Base-by-base conservation (phyloP, 345 rosid genomes). In the Hypericum perforatum region DNA sequence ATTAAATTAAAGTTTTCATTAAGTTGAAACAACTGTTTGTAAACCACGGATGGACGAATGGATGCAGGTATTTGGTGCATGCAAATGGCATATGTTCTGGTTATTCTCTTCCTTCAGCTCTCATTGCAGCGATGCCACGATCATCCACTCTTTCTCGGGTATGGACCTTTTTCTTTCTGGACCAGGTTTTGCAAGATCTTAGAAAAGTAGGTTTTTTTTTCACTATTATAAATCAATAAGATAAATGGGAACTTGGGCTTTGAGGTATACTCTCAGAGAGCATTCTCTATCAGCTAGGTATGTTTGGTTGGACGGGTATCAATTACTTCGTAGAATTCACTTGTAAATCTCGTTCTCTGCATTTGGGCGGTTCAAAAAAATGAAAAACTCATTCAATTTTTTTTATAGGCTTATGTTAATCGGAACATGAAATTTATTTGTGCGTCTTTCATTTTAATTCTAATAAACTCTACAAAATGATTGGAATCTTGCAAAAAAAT, bases 11-110 rank as follows among this genome's bases (percentile, higher is more conserved):
- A 37, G 5, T 11, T 1, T 9, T 49, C 9, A 5, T 16, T 16
- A 0, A 6, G 38, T 3, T 16, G 2, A 3, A 8, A 9, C 38
- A 49, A 6, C 11, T 6, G n/a, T 5, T 49, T 2, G 36, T 6
- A 10, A 0, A 6, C 5, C 7, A 6, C 6, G 1, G 11, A 36
- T 5, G 5, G n/a, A 22, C 4, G 9, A 16, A 14, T 9, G 39
- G 22, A 48, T 71, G 44, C 56, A 89, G 96, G 79, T 92, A 81
- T 63, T 58, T 87, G 84, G 96, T 92, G 73, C 86, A 92, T 62
- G 96, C 84, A 8, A 92, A 92, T 73, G 96, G 98, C 41, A 83
- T 92, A 56, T 87, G 98, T 70, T 96, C 98, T 1, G 96, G 90
- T 9, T 92, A 87, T 65, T 88, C 98, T 36, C 88, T 92, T 61